A percentile compares a stretch with the other conserved stretches of the same genome.
These are phyloP conservation scores for Geranium brycei DNA, from an alignment of 345 rosid species.

Conservation along the genomic window DNA sequence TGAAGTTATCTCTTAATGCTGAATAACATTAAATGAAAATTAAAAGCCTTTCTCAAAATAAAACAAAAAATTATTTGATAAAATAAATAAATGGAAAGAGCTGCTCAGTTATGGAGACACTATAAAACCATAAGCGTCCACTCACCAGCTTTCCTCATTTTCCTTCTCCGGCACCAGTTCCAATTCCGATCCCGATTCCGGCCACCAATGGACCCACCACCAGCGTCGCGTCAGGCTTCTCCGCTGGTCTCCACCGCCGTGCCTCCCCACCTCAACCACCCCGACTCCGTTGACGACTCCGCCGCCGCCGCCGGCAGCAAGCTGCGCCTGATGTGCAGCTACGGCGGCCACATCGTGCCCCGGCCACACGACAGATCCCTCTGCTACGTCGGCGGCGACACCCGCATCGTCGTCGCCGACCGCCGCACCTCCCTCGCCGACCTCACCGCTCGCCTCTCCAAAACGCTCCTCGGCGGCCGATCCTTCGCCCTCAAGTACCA, in stretches of 20 bases:
- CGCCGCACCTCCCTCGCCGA: conserved; percentile 51
- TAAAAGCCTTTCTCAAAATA: too few relatives aligned
- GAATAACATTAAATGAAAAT: too few relatives aligned
- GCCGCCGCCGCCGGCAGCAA: conserved; percentile 30
- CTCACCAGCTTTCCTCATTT: too few relatives aligned
- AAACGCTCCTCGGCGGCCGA: conserved; percentile 43
- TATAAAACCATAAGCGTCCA: too few relatives aligned
- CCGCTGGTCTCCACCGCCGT: conserved; percentile 11
- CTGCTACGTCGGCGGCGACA: conserved; percentile 83
- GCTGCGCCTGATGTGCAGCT: conserved; percentile 89
- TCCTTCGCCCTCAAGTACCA: conserved; percentile 80
- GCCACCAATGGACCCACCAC: conserved; percentile 1
- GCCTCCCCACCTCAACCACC: conserved; percentile 15
- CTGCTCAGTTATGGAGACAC: too few relatives aligned
- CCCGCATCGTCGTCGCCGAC: conserved; percentile 78
- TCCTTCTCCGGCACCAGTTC: too few relatives aligned
- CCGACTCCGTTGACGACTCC: conserved; percentile 56
- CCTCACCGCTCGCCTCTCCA: conserved; percentile 48
- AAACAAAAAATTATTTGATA: too few relatives aligned
- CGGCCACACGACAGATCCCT: conserved; percentile 81
- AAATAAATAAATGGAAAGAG: too few relatives aligned
- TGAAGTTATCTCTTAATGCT: too few relatives aligned
- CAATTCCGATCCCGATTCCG: too few relatives aligned
- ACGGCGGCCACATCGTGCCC: conserved; percentile 82
- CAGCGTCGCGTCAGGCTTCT: conserved; percentile 7